A percentile compares a stretch with the other conserved stretches of the same genome.
Conservation (phyloP, 108 stramenopile species). For the Discostella pseudostelligera region DNA sequence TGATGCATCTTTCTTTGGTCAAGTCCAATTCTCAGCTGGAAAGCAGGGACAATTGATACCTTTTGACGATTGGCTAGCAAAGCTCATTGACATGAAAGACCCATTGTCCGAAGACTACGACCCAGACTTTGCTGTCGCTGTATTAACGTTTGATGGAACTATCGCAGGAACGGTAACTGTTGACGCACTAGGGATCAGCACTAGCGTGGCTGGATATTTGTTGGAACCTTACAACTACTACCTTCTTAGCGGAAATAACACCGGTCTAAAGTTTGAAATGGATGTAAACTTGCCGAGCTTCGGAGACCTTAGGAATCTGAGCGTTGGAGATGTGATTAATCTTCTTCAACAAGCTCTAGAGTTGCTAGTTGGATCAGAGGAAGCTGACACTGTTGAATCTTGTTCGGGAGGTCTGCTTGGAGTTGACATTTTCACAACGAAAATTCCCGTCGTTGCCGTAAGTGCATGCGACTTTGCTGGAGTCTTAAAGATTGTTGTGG, state of each 20-base stretch:
- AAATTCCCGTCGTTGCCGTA: slow-evolving; percentile 23
- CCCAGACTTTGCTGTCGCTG: slow-evolving; percentile 17
- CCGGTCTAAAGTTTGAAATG: neutral
- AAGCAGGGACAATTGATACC: slow-evolving; percentile 10
- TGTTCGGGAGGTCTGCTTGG: slow-evolving; percentile 50
- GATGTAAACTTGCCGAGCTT: slow-evolving; percentile 15
- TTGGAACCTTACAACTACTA: slow-evolving; percentile 11
- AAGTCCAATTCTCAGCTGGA: slow-evolving; percentile 10
- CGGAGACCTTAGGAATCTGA: slow-evolving; percentile 36
- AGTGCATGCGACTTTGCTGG: slow-evolving; percentile 34
- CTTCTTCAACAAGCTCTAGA: slow-evolving; percentile 20
- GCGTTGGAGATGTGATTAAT: slow-evolving; percentile 33
- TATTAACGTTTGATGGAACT: slow-evolving; percentile 27
- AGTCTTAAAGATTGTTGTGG: slow-evolving; percentile 10
- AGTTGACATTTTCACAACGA: slow-evolving; percentile 22
- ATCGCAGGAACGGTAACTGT: slow-evolving; percentile 19
- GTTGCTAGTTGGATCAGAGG: slow-evolving; percentile 32
- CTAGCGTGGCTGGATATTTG: slow-evolving; percentile 14
- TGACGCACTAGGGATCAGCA: slow-evolving; percentile 11
- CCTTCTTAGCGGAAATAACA: slow-evolving; percentile 13
- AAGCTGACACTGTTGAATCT: slow-evolving; percentile 37
- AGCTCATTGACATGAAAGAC: neutral
- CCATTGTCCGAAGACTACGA: slow-evolving; percentile 6
- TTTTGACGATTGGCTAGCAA: slow-evolving; percentile 7
- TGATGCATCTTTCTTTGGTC: slow-evolving; percentile 9